These are phyloP conservation scores for Closterium sp. DNA, from an alignment of 139 green algal genomes.

Conservation along the genomic window DNA sequence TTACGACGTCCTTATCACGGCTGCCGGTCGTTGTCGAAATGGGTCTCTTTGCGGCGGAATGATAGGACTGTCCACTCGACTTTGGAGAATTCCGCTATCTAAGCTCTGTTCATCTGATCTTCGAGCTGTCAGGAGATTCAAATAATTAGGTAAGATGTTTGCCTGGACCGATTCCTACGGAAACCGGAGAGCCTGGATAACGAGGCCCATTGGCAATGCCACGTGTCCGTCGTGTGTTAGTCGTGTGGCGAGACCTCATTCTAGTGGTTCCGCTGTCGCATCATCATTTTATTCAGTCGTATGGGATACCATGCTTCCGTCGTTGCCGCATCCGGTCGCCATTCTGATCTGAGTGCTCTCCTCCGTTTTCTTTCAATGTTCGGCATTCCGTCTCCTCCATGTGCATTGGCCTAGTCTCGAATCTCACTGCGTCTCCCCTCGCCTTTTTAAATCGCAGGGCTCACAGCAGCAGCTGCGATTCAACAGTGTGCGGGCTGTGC, in stretches of 20 bases:
- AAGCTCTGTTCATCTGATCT: background rate
- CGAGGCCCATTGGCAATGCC: background rate
- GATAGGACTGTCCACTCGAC: background rate
- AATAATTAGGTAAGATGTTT: background rate
- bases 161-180: background rate
- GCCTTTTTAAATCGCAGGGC: background rate
- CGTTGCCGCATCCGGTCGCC: background rate
- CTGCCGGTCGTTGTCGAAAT: background rate
- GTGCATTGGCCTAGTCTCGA: background rate
- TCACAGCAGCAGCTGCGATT: background rate
- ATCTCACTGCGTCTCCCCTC: background rate
- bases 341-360: background rate
- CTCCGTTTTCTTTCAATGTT: background rate
- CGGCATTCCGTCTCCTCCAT: background rate
- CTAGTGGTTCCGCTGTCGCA: background rate
- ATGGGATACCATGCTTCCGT: background rate
- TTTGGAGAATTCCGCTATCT: background rate
- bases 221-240: background rate
- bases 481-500: background rate
- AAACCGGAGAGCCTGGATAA: background rate
- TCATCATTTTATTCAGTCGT: background rate
- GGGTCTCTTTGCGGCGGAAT: background rate
- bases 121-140: background rate
- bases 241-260: background rate
- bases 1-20: background rate